Base-by-base conservation (phyloP, 805 yeast species). In the Hanseniaspora lachancei region DNA sequence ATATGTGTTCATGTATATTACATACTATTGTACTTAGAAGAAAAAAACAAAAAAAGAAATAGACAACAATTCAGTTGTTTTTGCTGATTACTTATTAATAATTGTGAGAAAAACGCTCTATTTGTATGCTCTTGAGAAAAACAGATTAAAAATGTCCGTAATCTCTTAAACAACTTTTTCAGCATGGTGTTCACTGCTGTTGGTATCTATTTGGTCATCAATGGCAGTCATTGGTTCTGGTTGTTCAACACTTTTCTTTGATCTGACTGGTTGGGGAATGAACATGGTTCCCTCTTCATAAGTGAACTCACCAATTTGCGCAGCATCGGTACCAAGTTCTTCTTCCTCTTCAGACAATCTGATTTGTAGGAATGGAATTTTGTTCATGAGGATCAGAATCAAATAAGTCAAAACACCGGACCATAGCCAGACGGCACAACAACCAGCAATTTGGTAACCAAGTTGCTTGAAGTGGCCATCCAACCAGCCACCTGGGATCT, bases 291-390 rank as follows among this genome's bases (percentile, higher is more conserved):
- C 82, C 61, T 82, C 87, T 57, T 71, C 73, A 62, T 73, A 86
- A 58, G 95, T 86, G 68, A 79, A 81, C 70, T 89, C 97, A 62
- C 96, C 96, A 65, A 89, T 87, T 74, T 89, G 89, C 21, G 88
- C 81, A 60, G 82, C 77, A 71, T 91, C 98, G 34, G 93, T 83
- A 59, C 97, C 97, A 62, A 82, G 66, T 60, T 82, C 79, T 72
- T 91, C 97, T 68, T 85, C 91, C 59, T 89, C 96, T 64, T 85
- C 86, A 61, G 81, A 77, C 63, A 89, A 78, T 74, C 97, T 80
- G 66, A 91, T 73, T 70, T 83, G 80, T 67, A 89, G 76, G 74
- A 81, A 80, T 60, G 96, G 96, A 60, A 88, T 74, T 64, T 73
- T 75, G 76, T 88, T 84, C 80, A 86, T 78, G 44, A 71, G 67